Evolutionary conservation across 441 rosid genomes (phyloP).

Genomic region (Eutrema salsugineum): DNA sequence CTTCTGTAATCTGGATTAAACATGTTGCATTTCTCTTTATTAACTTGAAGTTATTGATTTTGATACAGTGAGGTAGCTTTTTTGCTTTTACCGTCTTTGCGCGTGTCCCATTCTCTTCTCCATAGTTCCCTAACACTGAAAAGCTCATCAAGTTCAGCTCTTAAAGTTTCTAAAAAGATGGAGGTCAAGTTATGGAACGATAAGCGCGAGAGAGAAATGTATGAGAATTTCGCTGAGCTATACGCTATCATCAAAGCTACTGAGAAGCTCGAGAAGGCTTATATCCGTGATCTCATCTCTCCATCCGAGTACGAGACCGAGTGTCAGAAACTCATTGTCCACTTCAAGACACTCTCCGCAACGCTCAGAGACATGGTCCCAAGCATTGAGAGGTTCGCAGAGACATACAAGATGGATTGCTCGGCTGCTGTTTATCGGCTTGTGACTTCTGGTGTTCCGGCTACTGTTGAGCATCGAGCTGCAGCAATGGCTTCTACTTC

Average conservation of each 20-base stretch:
- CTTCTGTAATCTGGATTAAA: not conserved
- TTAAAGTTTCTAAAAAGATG: constrained; percentile 37
- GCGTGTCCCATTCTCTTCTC: constrained; percentile 99
- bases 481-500: constrained; percentile 56
- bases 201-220: constrained; percentile 99
- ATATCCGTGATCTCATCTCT: constrained; percentile 74
- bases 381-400: constrained; percentile 85
- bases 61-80: constrained; percentile 18
- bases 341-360: constrained; percentile 83
- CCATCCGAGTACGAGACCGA: constrained; percentile 81
- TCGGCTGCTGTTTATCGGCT: constrained; percentile 88
- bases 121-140: constrained; percentile 43
- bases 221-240: constrained; percentile 94
- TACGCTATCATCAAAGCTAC: constrained; percentile 95
- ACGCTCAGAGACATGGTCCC: constrained; percentile 81
- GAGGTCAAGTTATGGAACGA: constrained; percentile 98
- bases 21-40: not conserved
- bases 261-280: constrained; percentile 93
- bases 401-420: constrained; percentile 94
- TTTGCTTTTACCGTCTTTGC: constrained; percentile 59
- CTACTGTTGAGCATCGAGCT: constrained; percentile 91
- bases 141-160: not conserved
- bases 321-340: constrained; percentile 93
- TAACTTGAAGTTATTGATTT: not conserved
- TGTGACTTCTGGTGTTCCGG: constrained; percentile 92